Conservation (phyloP, 2,329 filamentous ascomycete genomes). For the Blumeriella jaapii region DNA sequence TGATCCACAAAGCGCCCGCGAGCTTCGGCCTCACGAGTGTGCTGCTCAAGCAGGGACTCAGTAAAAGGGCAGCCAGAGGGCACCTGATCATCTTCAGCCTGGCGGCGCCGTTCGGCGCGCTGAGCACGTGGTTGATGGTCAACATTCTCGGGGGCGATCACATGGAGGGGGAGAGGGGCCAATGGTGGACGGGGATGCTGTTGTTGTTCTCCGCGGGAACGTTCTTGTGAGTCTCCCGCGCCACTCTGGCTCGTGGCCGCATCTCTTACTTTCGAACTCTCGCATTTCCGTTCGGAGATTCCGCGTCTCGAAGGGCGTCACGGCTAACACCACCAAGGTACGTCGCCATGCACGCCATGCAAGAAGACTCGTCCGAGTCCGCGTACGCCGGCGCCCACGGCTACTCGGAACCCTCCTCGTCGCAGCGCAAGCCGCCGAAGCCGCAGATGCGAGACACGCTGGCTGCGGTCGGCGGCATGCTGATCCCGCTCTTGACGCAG, state of each 20-base stretch:
- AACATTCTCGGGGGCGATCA: constrained; percentile 58
- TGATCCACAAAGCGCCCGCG: constrained; percentile 94
- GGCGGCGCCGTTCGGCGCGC: constrained; percentile 75
- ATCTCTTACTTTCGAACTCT: constrained; percentile 2
- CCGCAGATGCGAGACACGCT: constrained; percentile 58
- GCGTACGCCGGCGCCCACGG: constrained; percentile 37
- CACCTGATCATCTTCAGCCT: constrained; percentile 88
- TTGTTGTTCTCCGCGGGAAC: constrained; percentile 93
- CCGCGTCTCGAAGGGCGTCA: neutral
- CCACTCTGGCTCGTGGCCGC: too few species aligned
- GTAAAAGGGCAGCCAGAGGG: constrained; percentile 70
- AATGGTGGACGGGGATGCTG: constrained; percentile 86
- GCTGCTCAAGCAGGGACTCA: constrained; percentile 79
- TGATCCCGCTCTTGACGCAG: constrained; percentile 66
- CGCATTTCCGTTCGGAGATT: too few species aligned
- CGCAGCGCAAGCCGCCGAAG: constrained; percentile 40
- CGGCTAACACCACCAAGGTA: constrained; percentile 47
- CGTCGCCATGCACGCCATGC: constrained; percentile 98
- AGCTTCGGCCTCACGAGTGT: constrained; percentile 91
- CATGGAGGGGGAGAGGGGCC: constrained; percentile 38
- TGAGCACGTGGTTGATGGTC: constrained; percentile 73
- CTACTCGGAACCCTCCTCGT: constrained; percentile 37
- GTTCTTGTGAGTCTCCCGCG: constrained; percentile 61
- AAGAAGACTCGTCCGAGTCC: constrained; percentile 53
- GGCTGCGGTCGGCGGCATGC: constrained; percentile 63